Base-by-base conservation (phyloP, 108 stramenopile genomes). In the Asterionellopsis glacialis region DNA sequence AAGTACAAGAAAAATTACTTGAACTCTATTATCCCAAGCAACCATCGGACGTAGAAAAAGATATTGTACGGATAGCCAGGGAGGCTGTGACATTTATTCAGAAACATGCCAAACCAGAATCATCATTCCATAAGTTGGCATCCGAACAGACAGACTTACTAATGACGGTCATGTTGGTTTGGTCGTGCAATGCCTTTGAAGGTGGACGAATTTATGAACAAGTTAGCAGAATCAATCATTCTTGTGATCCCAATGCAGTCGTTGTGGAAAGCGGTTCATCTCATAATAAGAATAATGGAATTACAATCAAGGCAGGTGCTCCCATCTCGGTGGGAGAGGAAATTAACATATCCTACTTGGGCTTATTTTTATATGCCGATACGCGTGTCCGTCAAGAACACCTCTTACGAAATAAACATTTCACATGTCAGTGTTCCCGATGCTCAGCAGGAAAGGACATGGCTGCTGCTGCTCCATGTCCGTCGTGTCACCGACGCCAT, bases 101-200 rank as follows among this genome's bases (percentile, higher is more conserved):
- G 51, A 44, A 70, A 54, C 58, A 82, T 18, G 52, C 68, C 18
- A 64, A 51, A 21, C 23, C 61, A 11, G 50, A 54, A 0, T 60
- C 59, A 22, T 41, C 54, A 40, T 28, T 84, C 21, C 5, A 49
- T 11, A 41, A 57, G 23, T 41, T 72, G 10, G 42, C 64, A 13
- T 45, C 44, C 48, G 68, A 61, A 40, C 44, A 68, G 24, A 14
- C 38, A 55, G 53, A 64, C 24, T 44, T 74, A 40, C 48, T 49
- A 5, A 10, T 61, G 21, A 67, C 73, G 24, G 57, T 85, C 59
- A 61, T 87, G 42, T 68, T 89, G 13, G 57, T 93, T 49, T 89
- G 82, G 68, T 73, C 78, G 0, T 89, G 87, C 77, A 93, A 93
- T 63, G 68, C 84, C 16, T 93, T 93, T 59, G 79, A 93, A 57